These are phyloP conservation scores for Paxillus rubicundulus DNA, from an alignment of 768 basidiomycete species.

Conservation along the genomic window DNA sequence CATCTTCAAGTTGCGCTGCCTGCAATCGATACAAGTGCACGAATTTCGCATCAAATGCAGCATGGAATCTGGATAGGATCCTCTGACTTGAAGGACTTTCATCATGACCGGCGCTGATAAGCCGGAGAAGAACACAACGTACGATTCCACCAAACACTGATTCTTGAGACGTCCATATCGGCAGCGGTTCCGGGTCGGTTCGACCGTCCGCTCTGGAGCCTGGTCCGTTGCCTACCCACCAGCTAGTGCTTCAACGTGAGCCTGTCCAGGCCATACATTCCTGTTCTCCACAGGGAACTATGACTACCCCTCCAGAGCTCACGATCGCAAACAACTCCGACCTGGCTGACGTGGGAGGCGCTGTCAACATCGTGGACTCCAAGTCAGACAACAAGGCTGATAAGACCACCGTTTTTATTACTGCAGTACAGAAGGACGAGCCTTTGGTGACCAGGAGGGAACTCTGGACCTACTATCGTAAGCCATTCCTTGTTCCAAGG, in stretches of 20 bases:
- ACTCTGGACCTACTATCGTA: constrained; percentile 79
- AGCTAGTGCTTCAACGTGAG: not conserved
- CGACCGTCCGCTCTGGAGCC: not conserved
- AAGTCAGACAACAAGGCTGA: constrained; percentile 5
- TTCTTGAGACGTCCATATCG: too few relatives aligned
- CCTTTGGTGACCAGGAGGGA: constrained; percentile 71
- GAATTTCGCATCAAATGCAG: too few relatives aligned
- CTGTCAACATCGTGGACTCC: constrained; percentile 1
- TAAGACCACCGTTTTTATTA: constrained; percentile 34
- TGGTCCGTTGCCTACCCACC: not conserved
- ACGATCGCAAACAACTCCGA: not conserved
- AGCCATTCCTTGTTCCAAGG: constrained; percentile 23
- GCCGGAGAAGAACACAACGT: too few relatives aligned
- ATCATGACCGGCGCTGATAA: too few relatives aligned
- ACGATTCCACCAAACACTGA: not conserved
- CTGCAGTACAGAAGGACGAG: constrained; percentile 47
- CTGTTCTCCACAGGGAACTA: not conserved
- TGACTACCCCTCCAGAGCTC: constrained; percentile 13
- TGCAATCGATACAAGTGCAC: too few relatives aligned
- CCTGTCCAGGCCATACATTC: not conserved
- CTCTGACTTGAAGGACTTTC: too few relatives aligned
- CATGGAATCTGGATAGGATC: too few relatives aligned
- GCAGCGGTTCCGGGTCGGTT: not conserved
- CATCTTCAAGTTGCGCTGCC: too few relatives aligned
- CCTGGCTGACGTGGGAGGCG: constrained; percentile 5